Evolutionary conservation across 2,329 filamentous ascomycete genomes (phyloP), one percentile per base, ranked within the genome.

Genomic region (Lachnellula subtilissima): DNA sequence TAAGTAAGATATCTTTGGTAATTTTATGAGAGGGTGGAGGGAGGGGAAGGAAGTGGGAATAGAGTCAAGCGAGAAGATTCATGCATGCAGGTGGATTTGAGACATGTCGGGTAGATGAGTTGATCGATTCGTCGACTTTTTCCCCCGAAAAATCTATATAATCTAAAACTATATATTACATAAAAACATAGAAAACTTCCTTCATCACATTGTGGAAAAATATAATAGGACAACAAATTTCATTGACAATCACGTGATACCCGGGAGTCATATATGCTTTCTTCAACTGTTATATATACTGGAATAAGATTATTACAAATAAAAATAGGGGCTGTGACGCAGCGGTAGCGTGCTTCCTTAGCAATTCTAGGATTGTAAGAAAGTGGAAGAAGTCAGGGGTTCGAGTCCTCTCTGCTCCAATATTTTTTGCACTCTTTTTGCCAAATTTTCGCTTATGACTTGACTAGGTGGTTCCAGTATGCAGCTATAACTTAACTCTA

Each of bases 281-380:
- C 28, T 8, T 28, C 2, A 2, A 17, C 28, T 17, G 11, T 37
- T 15, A 32, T 35, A 48, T 48, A 36, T 17, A 15, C 3, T 35
- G 9, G 19, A 37, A 48, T 48, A 48, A 32, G 47, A 2, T 17
- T 0, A 32, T 35, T 19, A 15, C n/a, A 14, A 48, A 32, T 19
- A n/a, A 17, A 37, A 35, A 37, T 2, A 5, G 47, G 47, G 48
- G 48, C 12, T 22, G 48, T 50, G 48, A 50, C 48, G 48, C 48
- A 50, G 48, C 36, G 48, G 48, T 50, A 50, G 48, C 48, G 48
- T 50, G 48, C 36, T 50, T 37, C 48, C 48, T 50, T 48, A 25
- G 47, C 47, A 48, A 48, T n/a, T 48, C 40, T 47, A 12, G 17
- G 47, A 48, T 48, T 48, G 47, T 48, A 45, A 45, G 28, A 48